Evolutionary conservation across 192 early-diverging fungal genomes (phyloP).

Genomic region (Coemansia sp.): DNA sequence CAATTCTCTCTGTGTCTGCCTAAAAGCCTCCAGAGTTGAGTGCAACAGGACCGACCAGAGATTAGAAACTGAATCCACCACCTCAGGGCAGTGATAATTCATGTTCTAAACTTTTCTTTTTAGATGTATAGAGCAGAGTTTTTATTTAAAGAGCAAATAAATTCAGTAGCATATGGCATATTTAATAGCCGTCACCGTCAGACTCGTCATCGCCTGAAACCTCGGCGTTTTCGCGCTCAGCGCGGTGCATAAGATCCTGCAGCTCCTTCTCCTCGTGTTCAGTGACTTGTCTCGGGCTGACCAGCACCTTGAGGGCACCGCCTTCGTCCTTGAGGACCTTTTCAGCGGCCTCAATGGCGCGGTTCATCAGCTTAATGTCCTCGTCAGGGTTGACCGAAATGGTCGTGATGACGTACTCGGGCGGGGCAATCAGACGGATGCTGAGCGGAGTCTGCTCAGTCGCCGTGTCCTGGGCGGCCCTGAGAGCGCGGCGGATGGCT

Average conservation of each 20-base stretch:
- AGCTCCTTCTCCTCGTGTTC: slow-evolving; percentile 95
- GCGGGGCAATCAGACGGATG: slow-evolving; percentile 89
- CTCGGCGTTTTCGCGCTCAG: slow-evolving; percentile 89
- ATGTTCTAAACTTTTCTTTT: too few relatives aligned
- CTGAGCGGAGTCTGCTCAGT: slow-evolving; percentile 78
- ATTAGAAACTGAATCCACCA: too few relatives aligned
- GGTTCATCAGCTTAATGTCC: slow-evolving; percentile 87
- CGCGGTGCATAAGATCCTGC: slow-evolving; percentile 80
- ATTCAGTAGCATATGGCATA: neutral
- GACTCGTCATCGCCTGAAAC: slow-evolving; percentile 88
- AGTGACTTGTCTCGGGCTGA: slow-evolving; percentile 88
- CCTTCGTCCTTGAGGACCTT: slow-evolving; percentile 67
- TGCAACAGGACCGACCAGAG: too few relatives aligned
- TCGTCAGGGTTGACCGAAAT: slow-evolving; percentile 78
- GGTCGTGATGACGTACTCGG: slow-evolving; percentile 89
- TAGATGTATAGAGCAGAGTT: too few relatives aligned
- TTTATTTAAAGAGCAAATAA: too few relatives aligned
- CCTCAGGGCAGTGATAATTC: too few relatives aligned
- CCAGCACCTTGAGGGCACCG: slow-evolving; percentile 78
- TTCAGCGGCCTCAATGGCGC: slow-evolving; percentile 80
- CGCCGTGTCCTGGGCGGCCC: slow-evolving; percentile 79
- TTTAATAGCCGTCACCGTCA: slow-evolving; percentile 55
- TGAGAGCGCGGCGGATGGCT: slow-evolving; percentile 88
- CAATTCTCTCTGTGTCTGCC: too few relatives aligned
- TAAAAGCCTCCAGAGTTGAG: too few relatives aligned